Evolutionary conservation across 2,329 filamentous ascomycete genomes (phyloP).

Genomic region (Phialophora chinensis): DNA sequence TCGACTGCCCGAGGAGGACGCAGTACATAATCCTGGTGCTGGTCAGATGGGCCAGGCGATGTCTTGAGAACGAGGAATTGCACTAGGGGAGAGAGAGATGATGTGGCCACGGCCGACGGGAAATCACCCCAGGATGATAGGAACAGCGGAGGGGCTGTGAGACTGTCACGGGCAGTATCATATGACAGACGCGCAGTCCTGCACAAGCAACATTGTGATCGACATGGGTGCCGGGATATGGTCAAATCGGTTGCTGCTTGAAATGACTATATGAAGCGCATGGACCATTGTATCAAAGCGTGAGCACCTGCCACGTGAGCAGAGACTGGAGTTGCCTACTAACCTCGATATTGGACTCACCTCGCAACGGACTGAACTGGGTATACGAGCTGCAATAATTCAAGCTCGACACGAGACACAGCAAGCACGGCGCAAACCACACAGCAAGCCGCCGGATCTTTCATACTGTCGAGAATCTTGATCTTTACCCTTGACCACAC

Average conservation of each 20-base stretch:
- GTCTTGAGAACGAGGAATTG: neutral
- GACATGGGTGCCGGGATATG: neutral
- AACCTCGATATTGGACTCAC: neutral
- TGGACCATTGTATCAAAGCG: neutral
- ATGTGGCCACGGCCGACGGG: neutral
- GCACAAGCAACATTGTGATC: neutral
- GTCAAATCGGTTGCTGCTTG: neutral
- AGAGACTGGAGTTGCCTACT: neutral
- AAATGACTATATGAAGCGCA: neutral
- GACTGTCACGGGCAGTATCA: neutral
- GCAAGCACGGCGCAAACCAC: neutral
- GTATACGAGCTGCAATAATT: neutral
- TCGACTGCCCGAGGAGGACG: constrained; percentile 28
- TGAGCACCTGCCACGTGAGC: neutral
- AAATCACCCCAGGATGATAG: neutral
- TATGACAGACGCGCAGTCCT: neutral
- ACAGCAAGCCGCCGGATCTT: neutral
- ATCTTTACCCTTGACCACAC: neutral
- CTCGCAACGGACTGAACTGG: neutral
- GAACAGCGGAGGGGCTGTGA: neutral
- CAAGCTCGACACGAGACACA: neutral
- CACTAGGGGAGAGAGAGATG: neutral
- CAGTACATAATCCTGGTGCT: constrained; percentile 12
- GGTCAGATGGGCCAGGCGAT: neutral
- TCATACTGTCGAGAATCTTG: neutral